phyloP scores from a whole-genome alignment of 2,329 filamentous ascomycete species.

The Rhytidhysteron rufulum region DNA sequence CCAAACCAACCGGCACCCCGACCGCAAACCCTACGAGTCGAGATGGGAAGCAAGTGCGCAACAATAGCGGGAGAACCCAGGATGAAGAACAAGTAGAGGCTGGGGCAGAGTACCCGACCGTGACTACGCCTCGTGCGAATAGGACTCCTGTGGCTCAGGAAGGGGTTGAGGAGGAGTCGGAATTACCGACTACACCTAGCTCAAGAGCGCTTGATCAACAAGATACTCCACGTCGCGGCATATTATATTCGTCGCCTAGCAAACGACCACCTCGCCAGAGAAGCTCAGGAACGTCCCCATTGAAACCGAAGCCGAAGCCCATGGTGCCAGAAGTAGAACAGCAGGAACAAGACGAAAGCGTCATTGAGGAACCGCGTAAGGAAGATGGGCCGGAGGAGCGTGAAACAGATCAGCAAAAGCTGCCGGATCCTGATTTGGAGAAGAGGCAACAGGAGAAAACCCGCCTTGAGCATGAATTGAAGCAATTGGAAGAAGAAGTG shows the following conservation, averaged over 20 bases:
- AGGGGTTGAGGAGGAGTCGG: constrained; percentile 7
- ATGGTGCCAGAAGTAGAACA: neutral
- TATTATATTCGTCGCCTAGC: constrained; percentile 29
- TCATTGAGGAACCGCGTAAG: neutral
- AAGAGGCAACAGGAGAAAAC: constrained; percentile 27
- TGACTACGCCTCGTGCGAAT: constrained; percentile 9
- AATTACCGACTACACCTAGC: constrained; percentile 20
- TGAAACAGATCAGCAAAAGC: constrained; percentile 2
- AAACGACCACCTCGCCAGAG: constrained; percentile 22
- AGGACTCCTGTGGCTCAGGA: constrained; percentile 2
- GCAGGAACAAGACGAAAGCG: neutral
- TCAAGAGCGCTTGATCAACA: constrained; percentile 10
- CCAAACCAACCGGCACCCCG: constrained; percentile 11
- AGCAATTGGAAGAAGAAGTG: constrained; percentile 29
- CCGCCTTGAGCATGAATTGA: constrained; percentile 22
- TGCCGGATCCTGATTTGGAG: constrained; percentile 21
- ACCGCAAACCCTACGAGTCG: constrained; percentile 9
- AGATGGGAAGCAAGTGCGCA: constrained; percentile 10
- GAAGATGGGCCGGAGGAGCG: constrained; percentile 9
- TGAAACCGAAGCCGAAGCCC: constrained; percentile 4
- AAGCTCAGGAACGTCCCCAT: constrained; percentile 8
- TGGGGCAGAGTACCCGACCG: neutral
- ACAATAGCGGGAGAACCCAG: constrained; percentile 14
- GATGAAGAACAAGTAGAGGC: neutral
- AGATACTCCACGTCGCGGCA: constrained; percentile 19